Percentiles rank a stretch among this genome's conserved stretches.
Conservation (phyloP, 192 early-diverging fungal species). For the Thoreauomyces humboldtii region DNA sequence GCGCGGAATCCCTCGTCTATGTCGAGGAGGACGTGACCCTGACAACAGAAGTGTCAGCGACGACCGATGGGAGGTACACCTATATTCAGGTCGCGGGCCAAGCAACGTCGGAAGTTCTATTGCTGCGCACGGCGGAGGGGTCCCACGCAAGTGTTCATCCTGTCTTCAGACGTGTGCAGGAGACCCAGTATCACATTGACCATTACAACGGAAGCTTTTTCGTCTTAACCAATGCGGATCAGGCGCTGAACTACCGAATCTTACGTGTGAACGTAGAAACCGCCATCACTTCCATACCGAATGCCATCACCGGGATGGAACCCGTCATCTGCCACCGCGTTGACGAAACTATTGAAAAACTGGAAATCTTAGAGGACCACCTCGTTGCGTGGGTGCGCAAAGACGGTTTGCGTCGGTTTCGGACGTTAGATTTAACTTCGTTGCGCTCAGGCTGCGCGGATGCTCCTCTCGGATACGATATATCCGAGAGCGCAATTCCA, state of each 20-base stretch:
- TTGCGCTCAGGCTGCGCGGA: too few species aligned
- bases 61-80: slow-evolving; percentile 28
- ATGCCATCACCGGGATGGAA: background rate
- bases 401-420: slow-evolving; percentile 22
- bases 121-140: background rate
- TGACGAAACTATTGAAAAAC: slow-evolving; percentile 27
- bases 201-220: slow-evolving; percentile 24
- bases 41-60: slow-evolving; percentile 33
- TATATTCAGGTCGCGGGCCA: slow-evolving; percentile 39
- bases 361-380: slow-evolving; percentile 26
- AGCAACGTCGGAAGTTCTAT: slow-evolving; percentile 27
- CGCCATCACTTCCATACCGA: background rate
- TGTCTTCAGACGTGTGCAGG: slow-evolving; percentile 4
- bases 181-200: slow-evolving; percentile 29
- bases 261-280: background rate
- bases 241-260: slow-evolving; percentile 21
- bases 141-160: background rate
- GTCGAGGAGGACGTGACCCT: slow-evolving; percentile 29
- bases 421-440: too few species aligned
- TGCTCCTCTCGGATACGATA: slow-evolving; percentile 10
- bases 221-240: slow-evolving; percentile 27
- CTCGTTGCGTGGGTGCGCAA: slow-evolving; percentile 31
- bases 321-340: background rate
- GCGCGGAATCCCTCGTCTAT: slow-evolving; percentile 27
- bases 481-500: background rate